Base-by-base conservation (phyloP, 2,329 filamentous ascomycete species). In the Tolypocladium inflatum region DNA sequence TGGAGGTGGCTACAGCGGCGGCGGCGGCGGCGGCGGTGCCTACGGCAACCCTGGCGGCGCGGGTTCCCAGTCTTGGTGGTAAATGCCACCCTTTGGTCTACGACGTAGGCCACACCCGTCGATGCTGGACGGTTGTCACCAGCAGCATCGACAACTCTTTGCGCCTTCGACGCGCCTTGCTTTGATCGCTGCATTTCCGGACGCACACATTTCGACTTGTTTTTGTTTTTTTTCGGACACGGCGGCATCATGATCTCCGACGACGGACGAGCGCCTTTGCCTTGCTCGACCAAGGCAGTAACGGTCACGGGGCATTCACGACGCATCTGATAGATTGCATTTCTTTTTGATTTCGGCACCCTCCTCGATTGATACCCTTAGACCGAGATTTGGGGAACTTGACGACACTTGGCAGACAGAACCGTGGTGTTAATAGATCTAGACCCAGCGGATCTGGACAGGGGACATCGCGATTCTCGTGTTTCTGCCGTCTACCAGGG, bases 11-110 rank as follows among this genome's bases (percentile, higher is more conserved):
- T 69, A 76, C 65, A n/a, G n/a, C n/a, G 75, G 77, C 60, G 78
- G 76, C 54, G 68, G 70, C 51, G 72, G 75, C 53, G 75, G 79
- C 54, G 68, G 70, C 52, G 72, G 76, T 48, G 75, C 78, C 68
- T 82, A 83, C 61, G 74, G 83, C 73, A 89, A 89, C 74, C 87
- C 87, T 73, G 87, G 89, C 76, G 86, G 87, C 66, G 78, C 78
- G 52, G 83, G 83, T 60, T 82, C 83, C 68, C 84, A 85, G 70
- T 85, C 80, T 62, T 86, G 83, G 65, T 90, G 88, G 87, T 90
- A 63, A 60, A 19, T n/a, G 19, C 55, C 57, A 37, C 13, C 30
- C 23, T n/a, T 42, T 26, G 81, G 81, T 84, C 82, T 78, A 73
- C 59, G 64, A 60, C 58, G 55, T 59, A 61, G 60, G 58, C 19